Base-by-base conservation (phyloP, 306 rosid species). In the Pyrus communis region DNA sequence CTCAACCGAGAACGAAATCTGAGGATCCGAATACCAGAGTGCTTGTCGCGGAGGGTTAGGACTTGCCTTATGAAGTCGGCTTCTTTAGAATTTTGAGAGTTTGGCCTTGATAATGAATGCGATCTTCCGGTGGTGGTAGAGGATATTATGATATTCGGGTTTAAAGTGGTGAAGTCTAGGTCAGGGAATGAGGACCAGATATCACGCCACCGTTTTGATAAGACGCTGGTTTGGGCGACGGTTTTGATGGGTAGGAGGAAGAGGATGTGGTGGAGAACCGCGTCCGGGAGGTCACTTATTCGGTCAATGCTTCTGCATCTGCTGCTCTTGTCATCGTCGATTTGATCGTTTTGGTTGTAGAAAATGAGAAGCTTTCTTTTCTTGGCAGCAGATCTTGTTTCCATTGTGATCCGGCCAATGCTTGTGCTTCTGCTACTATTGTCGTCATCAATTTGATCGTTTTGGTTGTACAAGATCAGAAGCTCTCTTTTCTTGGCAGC, bases 151-250 rank as follows among this genome's bases (percentile, higher is more conserved):
- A 49, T 49, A 14, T 49, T 27, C 3, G 66, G 35, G 22, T 31
- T 15, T n/a, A 79, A 78, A 57, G 86, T 83, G n/a, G 89, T 85
- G 83, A 93, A 93, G 31, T 91, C 97, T 14, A 91, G 93, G 77
- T 93, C 87, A 1, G 98, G 98, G n/a, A 86, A 82, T 25, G 96
- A 83, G 69, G 79, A 80, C 98, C 97, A 93, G 21, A 93, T 79
- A 12, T 74, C 69, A 17, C 81, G 87, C 91, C 92, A 91, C 9
- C 98, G 75, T 69, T 85, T 88, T 0, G 97, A 91, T 21, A 89
- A 75, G 57, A 88, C 74, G 81, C 91, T 85, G 84, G 82, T 81
- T 62, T 85, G 90, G 19, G 96, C 93, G 7, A 88, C 82, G 46
- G 80, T 83, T 83, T 88, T 88, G 81, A 91, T 83, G 0, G 98